phyloP scores from a whole-genome alignment of 2,329 filamentous ascomycete genomes.

The Beauveria scarabaeidicola region DNA sequence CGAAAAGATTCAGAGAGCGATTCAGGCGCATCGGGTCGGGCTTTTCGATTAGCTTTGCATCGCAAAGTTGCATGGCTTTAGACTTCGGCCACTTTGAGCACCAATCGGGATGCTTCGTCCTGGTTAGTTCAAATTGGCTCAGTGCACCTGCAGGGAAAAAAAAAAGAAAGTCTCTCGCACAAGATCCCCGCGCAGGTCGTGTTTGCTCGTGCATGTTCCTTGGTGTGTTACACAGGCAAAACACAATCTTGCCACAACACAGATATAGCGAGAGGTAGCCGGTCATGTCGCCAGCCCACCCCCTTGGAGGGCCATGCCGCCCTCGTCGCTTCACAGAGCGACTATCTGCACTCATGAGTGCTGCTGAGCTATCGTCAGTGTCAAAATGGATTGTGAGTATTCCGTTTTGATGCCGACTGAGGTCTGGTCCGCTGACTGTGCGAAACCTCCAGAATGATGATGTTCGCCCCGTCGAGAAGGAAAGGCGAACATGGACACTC shows the following conservation, averaged over 20 bases:
- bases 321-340: slow-evolving; percentile 1
- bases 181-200: neutral
- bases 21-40: too few species aligned
- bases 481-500: slow-evolving; percentile 33
- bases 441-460: slow-evolving; percentile 34
- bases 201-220: neutral
- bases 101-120: neutral
- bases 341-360: neutral
- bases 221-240: neutral
- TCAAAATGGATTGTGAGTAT: slow-evolving; percentile 25
- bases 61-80: neutral
- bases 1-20: neutral
- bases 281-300: neutral
- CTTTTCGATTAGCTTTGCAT: neutral
- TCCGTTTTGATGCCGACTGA: neutral
- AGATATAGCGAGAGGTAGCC: neutral
- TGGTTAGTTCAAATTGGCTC: neutral
- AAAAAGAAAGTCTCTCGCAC: neutral
- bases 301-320: neutral
- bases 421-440: neutral
- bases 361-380: slow-evolving; percentile 21
- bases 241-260: neutral
- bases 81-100: neutral
- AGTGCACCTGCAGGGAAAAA: neutral
- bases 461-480: slow-evolving; percentile 37